Evolutionary conservation across 257 asterid species (phyloP).

Genomic region (Anisodus tanguticus): DNA sequence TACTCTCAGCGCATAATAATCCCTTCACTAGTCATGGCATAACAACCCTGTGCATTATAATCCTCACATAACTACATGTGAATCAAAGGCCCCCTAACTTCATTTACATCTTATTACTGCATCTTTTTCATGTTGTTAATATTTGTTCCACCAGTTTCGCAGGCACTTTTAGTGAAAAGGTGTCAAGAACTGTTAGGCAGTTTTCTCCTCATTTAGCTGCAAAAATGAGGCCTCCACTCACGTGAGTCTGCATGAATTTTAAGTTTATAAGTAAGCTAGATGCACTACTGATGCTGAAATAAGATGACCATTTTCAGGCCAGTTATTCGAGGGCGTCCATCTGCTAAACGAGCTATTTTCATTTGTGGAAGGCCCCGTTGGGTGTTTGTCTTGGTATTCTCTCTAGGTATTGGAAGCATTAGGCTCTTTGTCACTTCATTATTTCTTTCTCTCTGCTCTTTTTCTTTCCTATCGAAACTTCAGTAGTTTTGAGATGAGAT

Average conservation of each 20-base stretch:
- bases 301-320: constrained; percentile 61
- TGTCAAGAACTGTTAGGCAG: constrained; percentile 84
- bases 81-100: background rate
- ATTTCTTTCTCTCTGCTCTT: background rate
- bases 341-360: constrained; percentile 75
- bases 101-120: background rate
- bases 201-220: constrained; percentile 98
- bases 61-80: background rate
- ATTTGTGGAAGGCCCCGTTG: constrained; percentile 96
- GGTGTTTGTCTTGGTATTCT: constrained; percentile 71
- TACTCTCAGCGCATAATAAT: background rate
- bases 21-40: background rate
- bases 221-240: constrained; percentile 95
- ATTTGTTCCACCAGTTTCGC: constrained; percentile 72
- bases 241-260: constrained; percentile 53
- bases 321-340: constrained; percentile 97
- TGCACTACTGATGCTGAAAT: constrained; percentile 32
- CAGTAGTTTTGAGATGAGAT: constrained; percentile 4
- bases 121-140: constrained; percentile 39
- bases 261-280: constrained; percentile 22
- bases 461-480: background rate
- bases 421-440: background rate
- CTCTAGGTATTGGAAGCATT: constrained; percentile 50
- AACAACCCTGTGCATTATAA: background rate
- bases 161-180: constrained; percentile 91